Evolutionary conservation across 2,329 filamentous ascomycete genomes (phyloP), one percentile per base, ranked within the genome.

Genomic region (Xylaria sp.): DNA sequence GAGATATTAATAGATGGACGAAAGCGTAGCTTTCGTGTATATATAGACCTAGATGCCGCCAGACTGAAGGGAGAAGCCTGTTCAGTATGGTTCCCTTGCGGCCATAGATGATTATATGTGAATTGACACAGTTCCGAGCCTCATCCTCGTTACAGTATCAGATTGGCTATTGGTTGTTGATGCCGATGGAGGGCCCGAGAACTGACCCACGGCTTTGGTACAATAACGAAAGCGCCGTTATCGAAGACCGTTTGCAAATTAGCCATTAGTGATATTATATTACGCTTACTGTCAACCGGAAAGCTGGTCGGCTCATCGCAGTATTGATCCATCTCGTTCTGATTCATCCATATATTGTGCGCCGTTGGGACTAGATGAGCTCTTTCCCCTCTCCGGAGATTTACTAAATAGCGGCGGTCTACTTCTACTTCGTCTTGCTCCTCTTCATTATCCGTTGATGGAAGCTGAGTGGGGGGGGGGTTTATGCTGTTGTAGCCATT

Each of bases 111-210:
- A n/a, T n/a, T n/a, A n/a, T n/a, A n/a, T n/a, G n/a, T n/a, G n/a
- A n/a, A n/a, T n/a, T n/a, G n/a, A n/a, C n/a, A n/a, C n/a, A n/a
- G n/a, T n/a, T n/a, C n/a, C n/a, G n/a, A n/a, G n/a, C n/a, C n/a
- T n/a, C n/a, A n/a, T n/a, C n/a, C n/a, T n/a, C n/a, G n/a, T n/a
- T n/a, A n/a, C n/a, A n/a, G n/a, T n/a, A n/a, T n/a, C n/a, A n/a
- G n/a, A n/a, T n/a, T n/a, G n/a, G n/a, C n/a, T n/a, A 9, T 45
- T 45, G 43, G n/a, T 45, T 23, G 41, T 45, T 45, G n/a, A 45
- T 23, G 43, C n/a, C n/a, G 43, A 45, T 45, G 43, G 43, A 45
- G 43, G n/a, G n/a, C n/a, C n/a, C n/a, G n/a, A n/a, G n/a, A 45
- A 45, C 43, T 23, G 8, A 23, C 9, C 43, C n/a, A 45, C 43